A percentile compares a stretch with the other conserved stretches of the same genome.
phyloP scores from a whole-genome alignment of 2,329 filamentous ascomycete genomes.

The Colletotrichum higginsianum region DNA sequence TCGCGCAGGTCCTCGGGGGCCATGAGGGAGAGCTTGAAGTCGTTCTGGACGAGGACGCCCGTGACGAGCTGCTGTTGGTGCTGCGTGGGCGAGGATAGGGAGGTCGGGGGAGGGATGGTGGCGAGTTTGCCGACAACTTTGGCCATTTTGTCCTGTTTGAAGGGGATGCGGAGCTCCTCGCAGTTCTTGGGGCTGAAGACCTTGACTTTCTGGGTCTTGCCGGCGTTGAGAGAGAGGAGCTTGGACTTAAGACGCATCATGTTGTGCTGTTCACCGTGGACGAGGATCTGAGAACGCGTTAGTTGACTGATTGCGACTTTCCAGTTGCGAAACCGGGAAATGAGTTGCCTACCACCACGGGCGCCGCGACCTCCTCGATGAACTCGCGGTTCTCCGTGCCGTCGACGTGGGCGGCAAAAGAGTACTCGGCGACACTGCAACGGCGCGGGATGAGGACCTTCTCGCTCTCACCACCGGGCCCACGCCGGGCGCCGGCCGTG shows the following conservation, averaged over 20 bases:
- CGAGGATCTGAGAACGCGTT: constrained; percentile 78
- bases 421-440: constrained; percentile 94
- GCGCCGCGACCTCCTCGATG: constrained; percentile 92
- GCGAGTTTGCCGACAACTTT: constrained; percentile 97
- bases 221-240: constrained; percentile 89
- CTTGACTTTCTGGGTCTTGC: constrained; percentile 86
- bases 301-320: constrained; percentile 18
- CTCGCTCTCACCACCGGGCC: constrained; percentile 79
- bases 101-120: constrained; percentile 78
- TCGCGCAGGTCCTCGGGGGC: constrained; percentile 95
- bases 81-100: constrained; percentile 51
- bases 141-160: constrained; percentile 94
- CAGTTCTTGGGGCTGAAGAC: constrained; percentile 96
- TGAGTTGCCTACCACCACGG: constrained; percentile 84
- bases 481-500: constrained; percentile 74
- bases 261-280: constrained; percentile 97
- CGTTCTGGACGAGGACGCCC: constrained; percentile 95
- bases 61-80: constrained; percentile 74
- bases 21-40: constrained; percentile 98
- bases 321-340: background rate
- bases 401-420: constrained; percentile 96
- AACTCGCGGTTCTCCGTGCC: constrained; percentile 97
- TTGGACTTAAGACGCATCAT: constrained; percentile 98
- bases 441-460: constrained; percentile 92
- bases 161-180: constrained; percentile 94